Base-by-base conservation (phyloP, 225 moss, liverwort and hornwort genomes). In the Neckera pumila region DNA sequence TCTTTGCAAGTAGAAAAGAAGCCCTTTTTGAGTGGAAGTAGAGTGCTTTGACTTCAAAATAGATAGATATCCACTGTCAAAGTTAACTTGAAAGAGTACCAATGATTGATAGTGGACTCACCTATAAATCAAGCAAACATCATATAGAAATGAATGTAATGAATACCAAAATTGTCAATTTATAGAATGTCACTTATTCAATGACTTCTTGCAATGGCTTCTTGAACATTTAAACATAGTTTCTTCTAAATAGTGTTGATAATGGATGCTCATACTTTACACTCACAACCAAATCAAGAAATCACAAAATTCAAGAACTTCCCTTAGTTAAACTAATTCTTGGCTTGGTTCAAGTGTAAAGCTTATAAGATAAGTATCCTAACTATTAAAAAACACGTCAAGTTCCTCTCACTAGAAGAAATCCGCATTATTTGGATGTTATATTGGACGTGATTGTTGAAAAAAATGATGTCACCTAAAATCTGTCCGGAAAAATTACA, bases 311-410 rank as follows among this genome's bases (percentile, higher is more conserved):
- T 13, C 0, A 51, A 51, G 4, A 4, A 34, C 2, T 34, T 34
- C 1, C 3, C 1, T 13, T 2, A 0, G 13, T 34, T 9, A 76
- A 51, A 53, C 3, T 8, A 51, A 53, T 53, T 76, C 0, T 14
- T 51, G 0, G 0, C 19, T 51, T 33, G 2, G 51, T 2, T 21
- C 0, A 34, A 51, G 12, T 34, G 0, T 13, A 14, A 0, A 21
- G 22, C 4, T 2, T 1, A 33, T 1, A 20, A 34, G 13, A 51
- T 76, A 2, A 49, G 2, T 76, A 49, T 76, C 12, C 13, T 20
- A 28, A 33, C 2, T 49, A 7, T 75, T 75, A 10, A 31, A 33
- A 75, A 31, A 31, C 17, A 30, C 2, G 0, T 11, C 45, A 74
- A 30, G n/a, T n/a, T n/a, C n/a, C n/a, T n/a, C n/a, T n/a, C n/a